These are phyloP conservation scores for Fusarium paranaense DNA, from an alignment of 2,329 filamentous ascomycete species.

Conservation along the genomic window DNA sequence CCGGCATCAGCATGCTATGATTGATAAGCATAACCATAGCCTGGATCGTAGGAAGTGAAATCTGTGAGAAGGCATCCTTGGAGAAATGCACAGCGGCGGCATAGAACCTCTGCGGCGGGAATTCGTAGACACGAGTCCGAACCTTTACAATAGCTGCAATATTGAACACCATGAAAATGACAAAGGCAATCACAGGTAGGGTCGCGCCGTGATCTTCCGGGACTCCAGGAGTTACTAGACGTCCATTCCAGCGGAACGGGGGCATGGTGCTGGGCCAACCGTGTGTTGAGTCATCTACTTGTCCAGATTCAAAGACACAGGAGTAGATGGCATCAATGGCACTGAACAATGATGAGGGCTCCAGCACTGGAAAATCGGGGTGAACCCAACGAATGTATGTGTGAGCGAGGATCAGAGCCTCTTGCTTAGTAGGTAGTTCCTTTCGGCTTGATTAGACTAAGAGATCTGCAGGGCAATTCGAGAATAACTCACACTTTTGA, in stretches of 20 bases:
- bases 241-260: conserved; percentile 39
- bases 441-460: neutral
- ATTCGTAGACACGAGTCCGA: conserved; percentile 49
- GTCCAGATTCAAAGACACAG: conserved; percentile 6
- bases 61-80: conserved; percentile 48
- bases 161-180: conserved; percentile 52
- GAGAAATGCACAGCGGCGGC: conserved; percentile 46
- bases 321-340: conserved; percentile 38
- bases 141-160: conserved; percentile 50
- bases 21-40: conserved; percentile 46
- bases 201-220: conserved; percentile 6
- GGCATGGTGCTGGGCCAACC: conserved; percentile 36
- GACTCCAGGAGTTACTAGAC: conserved; percentile 4
- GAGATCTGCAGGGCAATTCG: too few species aligned
- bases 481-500: conserved; percentile 5
- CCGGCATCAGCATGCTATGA: conserved; percentile 49
- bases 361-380: conserved; percentile 38
- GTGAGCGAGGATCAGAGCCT: conserved; percentile 30
- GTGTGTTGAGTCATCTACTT: neutral
- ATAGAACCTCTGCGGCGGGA: conserved; percentile 49
- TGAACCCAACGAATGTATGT: conserved; percentile 40
- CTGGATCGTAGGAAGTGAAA: conserved; percentile 49
- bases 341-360: conserved; percentile 31
- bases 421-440: conserved; percentile 38
- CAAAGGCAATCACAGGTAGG: conserved; percentile 45